These are phyloP conservation scores for Penicillium sclerotigenum DNA, from an alignment of 2,329 filamentous ascomycete species.

Conservation along the genomic window DNA sequence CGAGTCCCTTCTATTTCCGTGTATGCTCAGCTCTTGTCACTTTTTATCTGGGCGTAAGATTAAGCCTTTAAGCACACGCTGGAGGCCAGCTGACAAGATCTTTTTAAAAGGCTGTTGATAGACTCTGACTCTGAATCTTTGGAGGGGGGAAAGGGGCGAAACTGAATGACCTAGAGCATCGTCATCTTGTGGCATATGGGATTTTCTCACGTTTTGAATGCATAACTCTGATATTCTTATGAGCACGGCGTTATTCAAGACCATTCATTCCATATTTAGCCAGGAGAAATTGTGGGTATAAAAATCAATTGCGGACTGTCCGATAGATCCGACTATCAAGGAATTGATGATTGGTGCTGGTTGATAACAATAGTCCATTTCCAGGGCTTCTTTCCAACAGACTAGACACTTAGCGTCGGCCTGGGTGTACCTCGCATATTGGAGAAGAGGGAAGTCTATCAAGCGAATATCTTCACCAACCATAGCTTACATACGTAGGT, in stretches of 20 bases:
- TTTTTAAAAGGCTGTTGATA: not conserved
- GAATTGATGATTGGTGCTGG: no score
- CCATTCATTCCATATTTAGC: not conserved
- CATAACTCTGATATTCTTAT: no score
- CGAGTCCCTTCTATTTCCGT: not conserved
- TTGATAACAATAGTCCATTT: not conserved
- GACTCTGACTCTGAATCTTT: not conserved
- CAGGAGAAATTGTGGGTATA: not conserved
- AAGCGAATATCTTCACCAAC: not conserved
- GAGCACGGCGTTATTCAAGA: not conserved
- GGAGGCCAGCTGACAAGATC: no score
- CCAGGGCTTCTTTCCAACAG: not conserved
- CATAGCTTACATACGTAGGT: not conserved
- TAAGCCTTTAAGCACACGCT: no score
- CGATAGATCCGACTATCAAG: no score
- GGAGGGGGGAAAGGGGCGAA: not conserved
- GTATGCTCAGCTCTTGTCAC: constrained; percentile 10
- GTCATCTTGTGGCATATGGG: not conserved
- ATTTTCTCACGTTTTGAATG: no score
- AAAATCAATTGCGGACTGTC: not conserved
- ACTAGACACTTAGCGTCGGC: not conserved
- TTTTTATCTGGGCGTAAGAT: no score
- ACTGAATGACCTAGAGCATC: not conserved
- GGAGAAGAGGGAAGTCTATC: not conserved
- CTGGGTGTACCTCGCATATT: not conserved